Percentiles rank a stretch among this genome's conserved stretches.
These are phyloP conservation scores for Sarcodon aspratus DNA, from an alignment of 768 basidiomycete genomes.

Conservation along the genomic window DNA sequence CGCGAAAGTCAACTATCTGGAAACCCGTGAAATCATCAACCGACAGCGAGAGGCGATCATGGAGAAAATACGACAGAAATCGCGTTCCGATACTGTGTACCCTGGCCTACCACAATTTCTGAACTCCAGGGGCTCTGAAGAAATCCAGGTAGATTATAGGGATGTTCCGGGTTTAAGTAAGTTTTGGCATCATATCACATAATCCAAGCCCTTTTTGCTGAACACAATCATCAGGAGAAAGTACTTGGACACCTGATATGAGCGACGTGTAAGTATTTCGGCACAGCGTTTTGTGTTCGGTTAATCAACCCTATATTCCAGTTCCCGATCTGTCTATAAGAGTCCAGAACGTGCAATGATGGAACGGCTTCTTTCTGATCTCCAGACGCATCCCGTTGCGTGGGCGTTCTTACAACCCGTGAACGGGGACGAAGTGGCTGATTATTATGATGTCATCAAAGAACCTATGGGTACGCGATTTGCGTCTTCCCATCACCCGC, in stretches of 20 bases:
- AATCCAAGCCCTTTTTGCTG: slow-evolving; percentile 4
- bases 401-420: slow-evolving; percentile 90
- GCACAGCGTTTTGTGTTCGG: not conserved
- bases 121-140: slow-evolving; percentile 34
- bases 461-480: slow-evolving; percentile 78
- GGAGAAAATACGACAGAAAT: slow-evolving; percentile 77
- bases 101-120: slow-evolving; percentile 71
- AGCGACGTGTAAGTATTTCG: slow-evolving; percentile 45
- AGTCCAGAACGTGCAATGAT: slow-evolving; percentile 55
- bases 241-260: slow-evolving; percentile 86
- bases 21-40: slow-evolving; percentile 63
- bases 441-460: slow-evolving; percentile 86
- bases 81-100: slow-evolving; percentile 78
- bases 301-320: slow-evolving; percentile 8
- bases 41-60: slow-evolving; percentile 86
- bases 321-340: slow-evolving; percentile 33
- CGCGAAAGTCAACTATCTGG: slow-evolving; percentile 82
- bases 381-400: slow-evolving; percentile 65
- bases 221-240: slow-evolving; percentile 47
- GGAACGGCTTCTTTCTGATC: slow-evolving; percentile 66
- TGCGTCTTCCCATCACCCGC: not conserved
- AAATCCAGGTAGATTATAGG: slow-evolving; percentile 49
- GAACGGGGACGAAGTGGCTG: slow-evolving; percentile 62
- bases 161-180: slow-evolving; percentile 76
- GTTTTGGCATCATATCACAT: slow-evolving; percentile 1